phyloP scores from a whole-genome alignment of 2,329 filamentous ascomycete genomes.

The Xylariales sp. region DNA sequence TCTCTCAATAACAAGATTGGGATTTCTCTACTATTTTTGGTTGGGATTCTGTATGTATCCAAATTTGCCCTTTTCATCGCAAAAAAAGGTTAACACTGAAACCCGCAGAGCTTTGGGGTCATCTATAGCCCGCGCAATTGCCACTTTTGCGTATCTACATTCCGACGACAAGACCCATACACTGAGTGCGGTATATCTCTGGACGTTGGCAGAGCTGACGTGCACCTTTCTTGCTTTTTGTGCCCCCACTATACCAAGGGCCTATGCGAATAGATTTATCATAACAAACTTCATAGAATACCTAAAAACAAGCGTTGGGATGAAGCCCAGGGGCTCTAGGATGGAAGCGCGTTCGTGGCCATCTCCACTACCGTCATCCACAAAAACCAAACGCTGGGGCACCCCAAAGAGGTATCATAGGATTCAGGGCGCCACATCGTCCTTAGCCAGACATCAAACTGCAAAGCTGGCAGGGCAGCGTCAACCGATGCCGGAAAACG shows the following conservation, averaged over 20 bases:
- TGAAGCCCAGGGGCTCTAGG: background rate
- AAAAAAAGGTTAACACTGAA: too few relatives aligned
- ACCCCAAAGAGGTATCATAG: background rate
- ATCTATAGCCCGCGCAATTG: background rate
- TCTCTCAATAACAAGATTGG: background rate
- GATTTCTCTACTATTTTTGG: background rate
- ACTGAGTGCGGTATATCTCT: too few relatives aligned
- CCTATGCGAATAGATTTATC: background rate
- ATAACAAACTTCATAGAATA: background rate
- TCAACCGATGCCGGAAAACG: background rate
- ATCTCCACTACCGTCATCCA: background rate
- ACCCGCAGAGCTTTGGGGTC: too few relatives aligned
- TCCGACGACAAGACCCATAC: background rate
- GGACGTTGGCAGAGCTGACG: conserved; percentile 7
- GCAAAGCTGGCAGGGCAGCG: too few relatives aligned
- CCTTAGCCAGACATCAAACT: too few relatives aligned
- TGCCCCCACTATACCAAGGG: background rate
- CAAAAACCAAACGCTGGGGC: background rate
- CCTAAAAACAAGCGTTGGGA: too few relatives aligned
- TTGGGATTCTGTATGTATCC: background rate
- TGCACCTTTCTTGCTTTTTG: conserved; percentile 3
- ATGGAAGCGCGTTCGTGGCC: background rate
- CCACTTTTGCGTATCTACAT: background rate
- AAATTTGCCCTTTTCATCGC: background rate
- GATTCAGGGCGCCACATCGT: background rate